phyloP scores from a whole-genome alignment of 306 rosid species.

The Lupinus albus region DNA sequence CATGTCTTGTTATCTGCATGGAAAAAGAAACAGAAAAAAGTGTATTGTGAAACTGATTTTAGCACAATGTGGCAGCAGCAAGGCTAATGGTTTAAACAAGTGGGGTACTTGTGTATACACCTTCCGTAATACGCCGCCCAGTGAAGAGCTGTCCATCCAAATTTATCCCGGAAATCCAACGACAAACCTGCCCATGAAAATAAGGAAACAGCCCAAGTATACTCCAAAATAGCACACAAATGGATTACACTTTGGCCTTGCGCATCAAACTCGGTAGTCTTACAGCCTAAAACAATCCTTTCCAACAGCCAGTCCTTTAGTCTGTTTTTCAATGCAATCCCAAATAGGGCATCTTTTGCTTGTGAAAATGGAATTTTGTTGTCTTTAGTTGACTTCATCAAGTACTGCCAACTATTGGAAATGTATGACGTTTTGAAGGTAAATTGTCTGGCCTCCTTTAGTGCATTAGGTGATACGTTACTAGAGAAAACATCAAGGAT shows the following conservation, averaged over 20 bases:
- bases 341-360: constrained; percentile 68
- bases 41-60: constrained; percentile 22
- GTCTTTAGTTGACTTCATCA: constrained; percentile 60
- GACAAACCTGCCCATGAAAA: constrained; percentile 86
- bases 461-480: constrained; percentile 54
- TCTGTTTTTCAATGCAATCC: constrained; percentile 64
- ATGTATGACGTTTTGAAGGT: constrained; percentile 57
- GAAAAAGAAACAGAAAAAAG: background rate
- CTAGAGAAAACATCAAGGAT: constrained; percentile 60
- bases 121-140: constrained; percentile 96
- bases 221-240: constrained; percentile 83
- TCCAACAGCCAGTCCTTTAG: constrained; percentile 89
- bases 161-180: constrained; percentile 82
- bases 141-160: constrained; percentile 98
- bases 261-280: constrained; percentile 65
- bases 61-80: constrained; percentile 26
- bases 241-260: constrained; percentile 94
- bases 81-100: constrained; percentile 25
- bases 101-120: constrained; percentile 42
- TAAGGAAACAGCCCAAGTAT: constrained; percentile 80
- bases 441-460: constrained; percentile 71
- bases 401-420: constrained; percentile 61
- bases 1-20: constrained; percentile 13
- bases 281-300: constrained; percentile 63
- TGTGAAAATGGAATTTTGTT: constrained; percentile 55